phyloP scores from a whole-genome alignment of 2,329 filamentous ascomycete genomes.

The Aspergillus eucalypticola region DNA sequence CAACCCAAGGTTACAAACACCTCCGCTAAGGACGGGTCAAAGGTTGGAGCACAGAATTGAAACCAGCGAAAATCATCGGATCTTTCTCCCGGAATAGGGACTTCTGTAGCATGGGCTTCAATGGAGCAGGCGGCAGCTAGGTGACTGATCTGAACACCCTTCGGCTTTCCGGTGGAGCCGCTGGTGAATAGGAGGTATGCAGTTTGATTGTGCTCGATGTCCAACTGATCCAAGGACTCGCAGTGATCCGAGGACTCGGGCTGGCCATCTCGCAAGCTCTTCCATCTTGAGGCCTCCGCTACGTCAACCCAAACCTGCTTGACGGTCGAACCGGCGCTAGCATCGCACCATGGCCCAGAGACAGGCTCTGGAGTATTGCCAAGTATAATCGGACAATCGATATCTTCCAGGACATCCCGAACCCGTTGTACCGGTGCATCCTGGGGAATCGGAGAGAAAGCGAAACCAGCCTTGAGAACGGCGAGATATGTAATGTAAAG shows the following conservation, averaged over 20 bases:
- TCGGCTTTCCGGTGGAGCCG: conserved; percentile 38
- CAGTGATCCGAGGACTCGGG: background rate
- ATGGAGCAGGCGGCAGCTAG: conserved; percentile 35
- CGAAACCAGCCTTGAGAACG: conserved; percentile 38
- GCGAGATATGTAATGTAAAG: conserved; percentile 42
- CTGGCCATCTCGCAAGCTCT: conserved; percentile 10
- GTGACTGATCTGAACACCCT: conserved; percentile 36
- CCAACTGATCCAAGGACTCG: conserved; percentile 4
- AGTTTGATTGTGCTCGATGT: conserved; percentile 23
- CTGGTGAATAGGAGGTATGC: conserved; percentile 39
- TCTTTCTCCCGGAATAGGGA: conserved; percentile 24
- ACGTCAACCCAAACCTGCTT: conserved; percentile 26
- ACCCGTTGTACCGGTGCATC: conserved; percentile 35
- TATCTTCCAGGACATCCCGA: conserved; percentile 30
- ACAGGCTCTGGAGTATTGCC: conserved; percentile 20
- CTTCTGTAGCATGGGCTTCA: conserved; percentile 28
- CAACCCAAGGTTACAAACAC: conserved; percentile 33
- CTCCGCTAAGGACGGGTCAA: conserved; percentile 35
- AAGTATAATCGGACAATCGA: conserved; percentile 28
- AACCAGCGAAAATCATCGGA: conserved; percentile 37
- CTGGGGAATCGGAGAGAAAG: conserved; percentile 42
- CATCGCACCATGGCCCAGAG: conserved; percentile 9
- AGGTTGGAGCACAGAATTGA: conserved; percentile 40
- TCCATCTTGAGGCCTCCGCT: conserved; percentile 23
- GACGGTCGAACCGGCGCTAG: background rate